Conservation (phyloP, 495 filamentous ascomycete genomes). For the Hypomontagnella monticulosa region DNA sequence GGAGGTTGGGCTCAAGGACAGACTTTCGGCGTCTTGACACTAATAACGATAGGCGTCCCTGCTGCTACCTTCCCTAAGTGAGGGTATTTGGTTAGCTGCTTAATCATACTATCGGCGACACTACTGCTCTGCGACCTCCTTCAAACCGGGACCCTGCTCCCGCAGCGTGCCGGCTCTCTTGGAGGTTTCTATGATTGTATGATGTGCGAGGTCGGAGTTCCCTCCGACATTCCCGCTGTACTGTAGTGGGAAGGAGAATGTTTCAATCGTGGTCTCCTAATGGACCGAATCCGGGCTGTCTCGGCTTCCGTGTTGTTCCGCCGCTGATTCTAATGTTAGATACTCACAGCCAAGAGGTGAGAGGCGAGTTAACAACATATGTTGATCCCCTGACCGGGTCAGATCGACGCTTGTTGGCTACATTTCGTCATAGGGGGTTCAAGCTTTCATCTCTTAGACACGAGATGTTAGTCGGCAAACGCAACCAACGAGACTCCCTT, state of each 20-base stretch:
- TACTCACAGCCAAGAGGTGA: too few species aligned
- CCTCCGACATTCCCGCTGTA: background rate
- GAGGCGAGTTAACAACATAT: background rate
- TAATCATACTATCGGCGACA: background rate
- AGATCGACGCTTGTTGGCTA: background rate
- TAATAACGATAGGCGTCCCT: too few species aligned
- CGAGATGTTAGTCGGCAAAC: background rate
- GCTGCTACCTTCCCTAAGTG: too few species aligned
- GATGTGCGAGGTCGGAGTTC: conserved; percentile 8
- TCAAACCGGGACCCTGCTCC: background rate
- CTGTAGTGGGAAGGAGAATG: background rate
- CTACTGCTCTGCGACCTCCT: background rate
- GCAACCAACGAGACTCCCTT: background rate
- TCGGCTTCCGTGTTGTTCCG: background rate
- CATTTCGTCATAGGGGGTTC: background rate
- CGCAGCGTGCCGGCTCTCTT: background rate
- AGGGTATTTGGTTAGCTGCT: background rate
- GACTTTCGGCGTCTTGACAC: too few species aligned
- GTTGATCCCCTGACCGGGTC: background rate
- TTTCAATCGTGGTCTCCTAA: too few species aligned
- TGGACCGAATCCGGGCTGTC: too few species aligned
- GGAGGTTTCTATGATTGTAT: background rate
- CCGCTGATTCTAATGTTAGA: background rate
- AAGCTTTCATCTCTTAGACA: background rate
- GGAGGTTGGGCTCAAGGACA: too few species aligned